These are phyloP conservation scores for Mycena sanguinolenta DNA, from an alignment of 768 basidiomycete genomes.

Conservation along the genomic window DNA sequence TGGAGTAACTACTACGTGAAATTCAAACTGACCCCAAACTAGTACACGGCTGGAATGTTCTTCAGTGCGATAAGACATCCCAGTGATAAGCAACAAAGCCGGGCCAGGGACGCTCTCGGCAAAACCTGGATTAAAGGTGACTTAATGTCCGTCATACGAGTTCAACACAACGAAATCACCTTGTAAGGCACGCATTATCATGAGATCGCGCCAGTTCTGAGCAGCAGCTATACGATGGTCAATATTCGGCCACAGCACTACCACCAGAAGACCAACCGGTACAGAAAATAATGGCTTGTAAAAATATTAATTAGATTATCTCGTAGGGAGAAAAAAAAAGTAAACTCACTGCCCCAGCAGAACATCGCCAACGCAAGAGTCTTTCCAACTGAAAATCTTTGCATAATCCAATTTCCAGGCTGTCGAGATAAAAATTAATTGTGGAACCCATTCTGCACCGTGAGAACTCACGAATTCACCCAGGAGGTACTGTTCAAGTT, in stretches of 20 bases:
- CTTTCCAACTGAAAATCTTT: conserved; percentile 10
- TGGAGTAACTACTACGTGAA: not conserved
- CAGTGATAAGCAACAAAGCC: conserved; percentile 6
- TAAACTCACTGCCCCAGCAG: conserved; percentile 5
- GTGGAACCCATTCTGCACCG: not conserved
- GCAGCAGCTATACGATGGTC: not conserved
- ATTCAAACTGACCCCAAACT: not conserved
- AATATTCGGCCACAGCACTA: not conserved
- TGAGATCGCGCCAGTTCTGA: conserved; percentile 7
- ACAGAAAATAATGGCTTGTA: conserved; percentile 10
- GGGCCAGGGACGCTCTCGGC: not conserved
- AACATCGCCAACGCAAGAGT: conserved; percentile 6
- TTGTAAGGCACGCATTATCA: conserved; percentile 9
- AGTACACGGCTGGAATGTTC: conserved; percentile 11
- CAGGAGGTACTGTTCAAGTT: not conserved
- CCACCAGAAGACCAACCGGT: not conserved
- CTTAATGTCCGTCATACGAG: not conserved
- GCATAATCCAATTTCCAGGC: conserved; percentile 21
- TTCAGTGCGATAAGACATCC: conserved; percentile 11
- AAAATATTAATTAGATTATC: not conserved
- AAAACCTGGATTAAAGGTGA: not conserved
- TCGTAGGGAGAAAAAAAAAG: not conserved
- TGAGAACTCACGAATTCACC: not conserved
- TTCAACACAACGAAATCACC: not conserved
- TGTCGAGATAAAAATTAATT: not conserved